Conservation (phyloP, 2,329 filamentous ascomycete genomes). For the Colletotrichum somersetense region DNA sequence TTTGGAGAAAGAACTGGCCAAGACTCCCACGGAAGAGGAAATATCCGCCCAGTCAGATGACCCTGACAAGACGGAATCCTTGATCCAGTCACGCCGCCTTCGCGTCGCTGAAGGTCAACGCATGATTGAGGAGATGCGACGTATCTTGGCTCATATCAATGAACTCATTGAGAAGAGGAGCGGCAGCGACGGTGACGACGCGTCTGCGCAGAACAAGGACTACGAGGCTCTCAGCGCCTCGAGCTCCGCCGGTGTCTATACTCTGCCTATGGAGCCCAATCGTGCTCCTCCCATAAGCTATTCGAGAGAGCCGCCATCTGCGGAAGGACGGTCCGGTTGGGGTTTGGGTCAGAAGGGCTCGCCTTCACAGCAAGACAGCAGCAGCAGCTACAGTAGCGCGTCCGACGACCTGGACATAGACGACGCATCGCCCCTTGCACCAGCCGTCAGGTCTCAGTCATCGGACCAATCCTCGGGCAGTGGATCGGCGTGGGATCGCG, state of each 20-base stretch:
- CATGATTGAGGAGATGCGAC: neutral
- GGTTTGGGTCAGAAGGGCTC: constrained; percentile 20
- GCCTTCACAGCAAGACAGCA: constrained; percentile 21
- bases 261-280: neutral
- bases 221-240: constrained; percentile 25
- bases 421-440: constrained; percentile 59
- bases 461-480: constrained; percentile 36
- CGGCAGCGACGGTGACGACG: neutral
- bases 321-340: constrained; percentile 10
- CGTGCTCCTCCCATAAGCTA: neutral
- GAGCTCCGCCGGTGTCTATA: constrained; percentile 7
- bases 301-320: constrained; percentile 18
- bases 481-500: constrained; percentile 60
- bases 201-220: constrained; percentile 9
- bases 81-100: neutral
- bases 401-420: constrained; percentile 45
- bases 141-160: constrained; percentile 10
- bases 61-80: neutral
- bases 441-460: constrained; percentile 42
- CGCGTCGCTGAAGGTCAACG: neutral
- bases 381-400: neutral
- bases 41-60: neutral
- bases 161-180: constrained; percentile 13
- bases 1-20: constrained; percentile 11
- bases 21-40: constrained; percentile 8